Evolutionary conservation across 164 flowering plant genomes (phyloP).

Genomic region (Santalum album): DNA sequence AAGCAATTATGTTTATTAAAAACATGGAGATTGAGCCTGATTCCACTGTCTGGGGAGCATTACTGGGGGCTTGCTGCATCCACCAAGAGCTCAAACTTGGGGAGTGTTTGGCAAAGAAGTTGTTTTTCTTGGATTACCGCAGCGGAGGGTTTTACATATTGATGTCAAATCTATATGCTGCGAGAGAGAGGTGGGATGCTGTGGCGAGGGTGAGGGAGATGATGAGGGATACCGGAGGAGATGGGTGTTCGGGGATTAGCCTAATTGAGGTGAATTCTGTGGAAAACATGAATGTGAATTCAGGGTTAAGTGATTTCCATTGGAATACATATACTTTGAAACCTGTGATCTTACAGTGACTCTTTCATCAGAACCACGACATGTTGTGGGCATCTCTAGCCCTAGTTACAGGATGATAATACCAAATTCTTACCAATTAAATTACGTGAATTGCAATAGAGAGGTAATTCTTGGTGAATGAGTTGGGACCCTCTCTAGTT

Average conservation of each 20-base stretch:
- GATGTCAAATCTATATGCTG: slow-evolving; percentile 50
- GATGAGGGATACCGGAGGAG: slow-evolving; percentile 32
- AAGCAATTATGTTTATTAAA: slow-evolving; percentile 26
- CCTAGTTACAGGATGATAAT: too few relatives aligned
- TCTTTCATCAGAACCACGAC: too few relatives aligned
- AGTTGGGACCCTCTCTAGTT: too few relatives aligned
- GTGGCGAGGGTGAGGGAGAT: slow-evolving; percentile 37
- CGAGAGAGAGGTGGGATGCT: slow-evolving; percentile 36
- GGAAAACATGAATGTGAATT: slow-evolving; percentile 6
- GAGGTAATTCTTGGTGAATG: too few relatives aligned
- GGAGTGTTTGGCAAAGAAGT: slow-evolving; percentile 27
- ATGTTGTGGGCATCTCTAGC: too few relatives aligned
- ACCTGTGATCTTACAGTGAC: neutral
- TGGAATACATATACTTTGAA: slow-evolving; percentile 1
- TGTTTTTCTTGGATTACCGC: slow-evolving; percentile 22
- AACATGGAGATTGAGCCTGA: slow-evolving; percentile 29
- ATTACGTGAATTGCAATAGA: too few relatives aligned
- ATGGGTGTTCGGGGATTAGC: slow-evolving; percentile 36
- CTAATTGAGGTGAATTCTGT: slow-evolving; percentile 14
- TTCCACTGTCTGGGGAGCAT: slow-evolving; percentile 35
- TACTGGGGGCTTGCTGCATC: slow-evolving; percentile 33
- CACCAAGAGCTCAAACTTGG: slow-evolving; percentile 36
- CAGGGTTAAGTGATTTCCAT: neutral
- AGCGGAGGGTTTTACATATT: slow-evolving; percentile 34
- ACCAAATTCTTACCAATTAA: too few relatives aligned